A percentile compares a stretch with the other conserved stretches of the same genome.
Evolutionary conservation across 495 filamentous ascomycete species (phyloP).

Genomic region (Penicillium diatomitis): DNA sequence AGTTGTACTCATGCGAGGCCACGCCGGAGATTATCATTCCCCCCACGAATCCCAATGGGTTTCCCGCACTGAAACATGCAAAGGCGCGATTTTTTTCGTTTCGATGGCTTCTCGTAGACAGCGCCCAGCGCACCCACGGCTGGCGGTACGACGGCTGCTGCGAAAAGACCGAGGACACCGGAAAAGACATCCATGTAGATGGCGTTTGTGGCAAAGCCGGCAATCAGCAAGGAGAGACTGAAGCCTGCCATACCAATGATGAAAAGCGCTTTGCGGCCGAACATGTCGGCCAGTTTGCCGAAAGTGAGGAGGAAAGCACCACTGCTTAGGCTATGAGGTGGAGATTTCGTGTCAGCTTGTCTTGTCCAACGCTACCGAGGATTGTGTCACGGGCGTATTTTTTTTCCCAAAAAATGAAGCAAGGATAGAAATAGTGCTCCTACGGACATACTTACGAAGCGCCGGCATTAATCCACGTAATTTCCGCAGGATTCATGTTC

Average conservation of each 20-base stretch:
- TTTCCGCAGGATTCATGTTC: constrained; percentile 57
- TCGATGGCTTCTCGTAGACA: constrained; percentile 52
- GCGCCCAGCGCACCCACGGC: constrained; percentile 59
- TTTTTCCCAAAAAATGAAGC: background rate
- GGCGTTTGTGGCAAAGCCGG: constrained; percentile 53
- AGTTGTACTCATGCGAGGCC: constrained; percentile 56
- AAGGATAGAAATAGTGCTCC: background rate
- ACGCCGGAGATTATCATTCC: constrained; percentile 59
- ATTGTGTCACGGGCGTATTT: too few relatives aligned
- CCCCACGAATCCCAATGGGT: constrained; percentile 59
- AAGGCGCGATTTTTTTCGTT: constrained; percentile 56
- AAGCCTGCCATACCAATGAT: constrained; percentile 57
- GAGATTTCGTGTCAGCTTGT: constrained; percentile 2
- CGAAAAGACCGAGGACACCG: constrained; percentile 52
- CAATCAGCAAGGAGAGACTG: constrained; percentile 44
- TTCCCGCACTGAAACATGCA: constrained; percentile 62
- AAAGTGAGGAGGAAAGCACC: constrained; percentile 67
- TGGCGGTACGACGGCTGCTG: constrained; percentile 56
- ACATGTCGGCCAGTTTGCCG: constrained; percentile 65
- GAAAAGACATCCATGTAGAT: constrained; percentile 57
- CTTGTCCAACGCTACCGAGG: too few relatives aligned
- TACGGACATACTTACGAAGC: constrained; percentile 39
- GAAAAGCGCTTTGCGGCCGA: constrained; percentile 62
- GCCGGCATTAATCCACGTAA: constrained; percentile 65
- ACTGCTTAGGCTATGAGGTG: constrained; percentile 44